phyloP scores from a whole-genome alignment of 148 eudicot species.

The Heliamphora exappendiculata region DNA sequence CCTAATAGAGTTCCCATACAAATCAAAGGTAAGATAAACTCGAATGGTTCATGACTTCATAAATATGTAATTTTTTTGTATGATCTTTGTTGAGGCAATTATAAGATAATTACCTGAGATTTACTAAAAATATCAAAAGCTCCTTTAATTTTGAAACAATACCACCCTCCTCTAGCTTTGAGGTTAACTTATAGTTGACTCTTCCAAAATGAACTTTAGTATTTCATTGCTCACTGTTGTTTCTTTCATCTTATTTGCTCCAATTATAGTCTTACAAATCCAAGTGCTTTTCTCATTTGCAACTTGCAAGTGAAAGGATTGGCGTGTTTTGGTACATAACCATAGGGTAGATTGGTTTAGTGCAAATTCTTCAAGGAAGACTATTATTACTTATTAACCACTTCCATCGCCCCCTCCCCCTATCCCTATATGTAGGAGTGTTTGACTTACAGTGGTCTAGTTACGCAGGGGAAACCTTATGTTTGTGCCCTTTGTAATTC shows the following conservation, averaged over 20 bases:
- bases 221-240: background rate
- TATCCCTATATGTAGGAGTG: too few species aligned
- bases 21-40: constrained; percentile 65
- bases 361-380: background rate
- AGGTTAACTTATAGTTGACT: background rate
- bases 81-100: background rate
- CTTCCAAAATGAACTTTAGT: background rate
- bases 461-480: too few species aligned
- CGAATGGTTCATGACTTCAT: background rate
- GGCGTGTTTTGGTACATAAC: background rate
- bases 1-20: constrained; percentile 77
- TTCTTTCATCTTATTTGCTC: too few species aligned
- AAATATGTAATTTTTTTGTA: constrained; percentile 2
- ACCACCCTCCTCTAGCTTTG: background rate
- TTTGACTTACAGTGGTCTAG: too few species aligned
- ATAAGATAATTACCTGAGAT: background rate
- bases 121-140: background rate
- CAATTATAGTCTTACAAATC: background rate
- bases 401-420: too few species aligned
- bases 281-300: background rate
- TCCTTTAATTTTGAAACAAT: background rate
- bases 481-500: background rate
- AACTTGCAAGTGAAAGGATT: background rate
- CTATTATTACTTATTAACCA: background rate
- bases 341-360: background rate